Conservation (phyloP, 345 rosid genomes). For the Corymbia maculata region DNA sequence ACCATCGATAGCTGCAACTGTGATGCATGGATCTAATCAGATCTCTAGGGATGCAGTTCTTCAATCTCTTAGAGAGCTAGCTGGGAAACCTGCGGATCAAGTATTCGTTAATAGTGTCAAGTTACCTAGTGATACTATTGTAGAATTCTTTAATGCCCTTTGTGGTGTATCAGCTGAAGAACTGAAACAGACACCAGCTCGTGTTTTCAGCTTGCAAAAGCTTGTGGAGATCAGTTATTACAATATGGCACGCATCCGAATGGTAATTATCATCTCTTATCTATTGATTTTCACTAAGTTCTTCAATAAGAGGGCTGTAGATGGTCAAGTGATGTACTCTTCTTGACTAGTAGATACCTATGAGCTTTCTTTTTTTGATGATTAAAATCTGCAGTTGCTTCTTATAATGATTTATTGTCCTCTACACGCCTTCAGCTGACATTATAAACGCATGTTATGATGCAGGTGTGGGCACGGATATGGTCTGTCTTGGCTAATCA, state of each 20-base stretch:
- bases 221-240: constrained; percentile 99
- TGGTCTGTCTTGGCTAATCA: constrained; percentile 90
- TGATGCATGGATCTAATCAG: constrained; percentile 96
- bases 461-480: constrained; percentile 92
- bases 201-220: constrained; percentile 97
- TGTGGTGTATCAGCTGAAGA: constrained; percentile 98
- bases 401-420: background rate
- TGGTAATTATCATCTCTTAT: constrained; percentile 37
- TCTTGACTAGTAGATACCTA: background rate
- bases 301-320: background rate
- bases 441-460: background rate
- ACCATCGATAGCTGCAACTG: constrained; percentile 86
- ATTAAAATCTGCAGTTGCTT: background rate
- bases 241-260: constrained; percentile 94
- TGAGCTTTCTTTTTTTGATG: background rate
- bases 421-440: background rate
- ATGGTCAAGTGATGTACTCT: background rate
- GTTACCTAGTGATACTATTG: constrained; percentile 84
- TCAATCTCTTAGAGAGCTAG: constrained; percentile 78
- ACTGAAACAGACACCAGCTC: constrained; percentile 92
- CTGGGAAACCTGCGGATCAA: constrained; percentile 94
- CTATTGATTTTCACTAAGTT: background rate
- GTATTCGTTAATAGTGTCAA: constrained; percentile 87
- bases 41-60: constrained; percentile 95
- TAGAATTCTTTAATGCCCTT: constrained; percentile 95